Evolutionary conservation across 139 green algal genomes (phyloP), one percentile per base, ranked within the genome.

Genomic region (Chlorella sorokiniana): DNA sequence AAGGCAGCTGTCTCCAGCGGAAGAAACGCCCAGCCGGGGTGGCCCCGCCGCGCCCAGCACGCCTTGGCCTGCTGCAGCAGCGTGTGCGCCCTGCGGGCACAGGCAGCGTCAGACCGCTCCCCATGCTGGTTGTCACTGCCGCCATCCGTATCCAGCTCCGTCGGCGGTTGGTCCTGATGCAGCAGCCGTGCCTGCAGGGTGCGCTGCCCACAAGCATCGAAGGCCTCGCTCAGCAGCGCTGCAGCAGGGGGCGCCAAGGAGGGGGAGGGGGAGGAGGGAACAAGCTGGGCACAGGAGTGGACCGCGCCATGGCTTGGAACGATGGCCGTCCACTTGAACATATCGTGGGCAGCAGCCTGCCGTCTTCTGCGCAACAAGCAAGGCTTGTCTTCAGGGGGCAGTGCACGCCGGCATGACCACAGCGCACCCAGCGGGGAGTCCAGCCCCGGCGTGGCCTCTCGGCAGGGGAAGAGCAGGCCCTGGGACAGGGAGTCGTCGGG

Each of bases 401-500:
- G n/a, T 3, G 63, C 63, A 70, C 31, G 9, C 31, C 4, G 63
- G 31, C 31, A 69, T 4, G 62, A 41, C 18, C 5, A 78, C 29
- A 27, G 11, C 81, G 81, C n/a, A 86, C 69, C 81, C 31, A 86
- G 71, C n/a, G 83, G 75, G 0, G 23, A 23, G 1, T 76, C 48
- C 63, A 87, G 56, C 38, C 44, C 25, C 5, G 68, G 68, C 27
- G 38, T 51, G 18, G 61, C 89, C 23, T 52, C 87, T 54, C 27
- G 27, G 72, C 51, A 84, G 56, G 44, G 69, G 79, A 77, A 78
- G 45, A 82, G 54, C 54, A 88, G 83, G 18, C 83, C 83, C 7
- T 37, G 82, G 67, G 31, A 88, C 89, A 31, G 88, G 79, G 76
- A 92, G 93, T 85, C 90, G 31, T 54, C 94, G 81, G 97, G 92